phyloP scores from a whole-genome alignment of 2,329 filamentous ascomycete species.

The Aspergillus japonicus region DNA sequence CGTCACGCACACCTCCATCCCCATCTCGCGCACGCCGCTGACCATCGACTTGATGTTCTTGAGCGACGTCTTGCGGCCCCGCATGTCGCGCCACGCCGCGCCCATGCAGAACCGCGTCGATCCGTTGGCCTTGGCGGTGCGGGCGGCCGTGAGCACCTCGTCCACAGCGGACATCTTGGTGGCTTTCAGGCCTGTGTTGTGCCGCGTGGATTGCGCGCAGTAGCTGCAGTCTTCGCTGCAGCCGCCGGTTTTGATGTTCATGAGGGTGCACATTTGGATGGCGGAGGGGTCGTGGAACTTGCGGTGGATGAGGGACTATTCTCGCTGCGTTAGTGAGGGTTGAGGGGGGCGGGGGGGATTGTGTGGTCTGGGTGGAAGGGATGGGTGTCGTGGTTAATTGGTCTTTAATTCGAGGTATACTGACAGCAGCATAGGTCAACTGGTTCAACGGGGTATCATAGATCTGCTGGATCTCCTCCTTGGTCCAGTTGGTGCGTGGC shows the following conservation, averaged over 20 bases:
- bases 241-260: conserved; percentile 95
- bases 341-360: too few relatives aligned
- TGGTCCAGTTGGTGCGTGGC: conserved; percentile 74
- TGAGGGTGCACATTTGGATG: conserved; percentile 89
- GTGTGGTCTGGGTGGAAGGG: too few relatives aligned
- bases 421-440: conserved; percentile 70
- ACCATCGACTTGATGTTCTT: conserved; percentile 87
- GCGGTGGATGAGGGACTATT: conserved; percentile 71
- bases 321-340: background rate
- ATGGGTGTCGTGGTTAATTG: too few relatives aligned
- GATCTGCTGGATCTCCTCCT: conserved; percentile 75
- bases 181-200: conserved; percentile 74
- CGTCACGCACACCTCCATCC: conserved; percentile 92
- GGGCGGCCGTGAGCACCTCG: conserved; percentile 74
- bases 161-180: conserved; percentile 78
- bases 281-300: conserved; percentile 80
- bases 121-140: conserved; percentile 75
- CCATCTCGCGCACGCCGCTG: conserved; percentile 72
- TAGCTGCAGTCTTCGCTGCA: conserved; percentile 93
- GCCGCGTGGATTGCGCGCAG: conserved; percentile 83
- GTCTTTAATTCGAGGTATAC: conserved; percentile 22
- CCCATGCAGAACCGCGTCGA: conserved; percentile 95
- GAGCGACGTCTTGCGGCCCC: conserved; percentile 77
- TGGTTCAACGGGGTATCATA: conserved; percentile 81
- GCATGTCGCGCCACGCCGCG: conserved; percentile 91